Conservation (phyloP, 2,329 filamentous ascomycete species). For the Fusarium torreyae region DNA sequence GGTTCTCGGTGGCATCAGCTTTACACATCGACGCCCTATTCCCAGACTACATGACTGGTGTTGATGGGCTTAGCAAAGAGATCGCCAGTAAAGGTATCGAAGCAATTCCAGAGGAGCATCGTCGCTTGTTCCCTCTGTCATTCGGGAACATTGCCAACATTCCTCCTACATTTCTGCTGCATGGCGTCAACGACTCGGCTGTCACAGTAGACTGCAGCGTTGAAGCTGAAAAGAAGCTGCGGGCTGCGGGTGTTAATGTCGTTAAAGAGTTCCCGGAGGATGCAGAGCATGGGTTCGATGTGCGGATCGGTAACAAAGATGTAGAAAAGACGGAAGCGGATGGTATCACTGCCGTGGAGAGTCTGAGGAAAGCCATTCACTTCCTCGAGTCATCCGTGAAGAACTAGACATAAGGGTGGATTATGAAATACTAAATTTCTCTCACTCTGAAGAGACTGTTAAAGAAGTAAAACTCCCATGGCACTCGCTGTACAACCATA, state of each 20-base stretch:
- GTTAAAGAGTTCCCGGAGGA: constrained; percentile 35
- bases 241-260: constrained; percentile 18
- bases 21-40: constrained; percentile 41
- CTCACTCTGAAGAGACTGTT: too few relatives aligned
- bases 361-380: constrained; percentile 31
- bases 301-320: constrained; percentile 22
- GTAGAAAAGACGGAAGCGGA: constrained; percentile 33
- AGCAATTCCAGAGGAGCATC: constrained; percentile 28
- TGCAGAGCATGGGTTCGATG: constrained; percentile 46
- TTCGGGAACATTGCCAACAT: constrained; percentile 27
- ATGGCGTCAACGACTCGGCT: constrained; percentile 43
- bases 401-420: not conserved
- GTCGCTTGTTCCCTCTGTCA: constrained; percentile 34
- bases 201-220: constrained; percentile 39
- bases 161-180: constrained; percentile 37
- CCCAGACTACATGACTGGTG: constrained; percentile 44
- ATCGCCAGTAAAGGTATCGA: constrained; percentile 25
- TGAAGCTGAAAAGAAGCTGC: constrained; percentile 38
- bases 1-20: constrained; percentile 30
- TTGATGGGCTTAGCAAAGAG: constrained; percentile 17
- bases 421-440: too few relatives aligned
- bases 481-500: too few relatives aligned
- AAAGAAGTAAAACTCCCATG: too few relatives aligned
- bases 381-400: constrained; percentile 29
- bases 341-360: not conserved